phyloP scores from a whole-genome alignment of 2,329 filamentous ascomycete species.

The Claviceps sp. region DNA sequence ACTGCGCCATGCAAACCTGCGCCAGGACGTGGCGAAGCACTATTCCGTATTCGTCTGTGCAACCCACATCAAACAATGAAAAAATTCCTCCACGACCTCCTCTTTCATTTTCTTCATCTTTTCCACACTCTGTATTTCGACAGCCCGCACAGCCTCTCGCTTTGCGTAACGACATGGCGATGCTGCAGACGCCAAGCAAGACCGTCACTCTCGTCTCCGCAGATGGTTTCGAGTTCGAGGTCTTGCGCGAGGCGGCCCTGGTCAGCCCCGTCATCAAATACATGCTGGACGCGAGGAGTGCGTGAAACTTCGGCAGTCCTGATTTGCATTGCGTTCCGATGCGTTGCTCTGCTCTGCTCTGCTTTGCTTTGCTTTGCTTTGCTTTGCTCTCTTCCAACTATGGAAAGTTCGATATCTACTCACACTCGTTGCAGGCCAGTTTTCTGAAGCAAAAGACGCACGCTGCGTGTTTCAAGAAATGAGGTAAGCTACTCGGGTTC shows the following conservation, averaged over 20 bases:
- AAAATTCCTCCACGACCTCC: not conserved
- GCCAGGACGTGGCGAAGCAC: not conserved
- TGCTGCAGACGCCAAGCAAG: conserved; percentile 32
- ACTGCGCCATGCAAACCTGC: not conserved
- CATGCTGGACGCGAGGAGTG: conserved; percentile 60
- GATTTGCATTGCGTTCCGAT: not conserved
- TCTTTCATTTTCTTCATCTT: not conserved
- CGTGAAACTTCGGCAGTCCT: conserved; percentile 10
- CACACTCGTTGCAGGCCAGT: conserved; percentile 35
- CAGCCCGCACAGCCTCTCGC: not conserved
- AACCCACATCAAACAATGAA: not conserved
- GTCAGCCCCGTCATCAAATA: conserved; percentile 60
- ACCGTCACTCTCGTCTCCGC: conserved; percentile 67
- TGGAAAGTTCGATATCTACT: conserved; percentile 4
- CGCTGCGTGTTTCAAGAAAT: conserved; percentile 59
- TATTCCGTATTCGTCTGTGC: not conserved
- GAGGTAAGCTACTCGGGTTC: conserved; percentile 40
- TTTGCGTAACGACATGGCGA: conserved; percentile 4
- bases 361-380: not conserved
- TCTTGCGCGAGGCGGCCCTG: conserved; percentile 56
- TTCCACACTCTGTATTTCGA: not conserved
- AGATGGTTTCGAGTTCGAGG: conserved; percentile 66
- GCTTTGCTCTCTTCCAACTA: not conserved
- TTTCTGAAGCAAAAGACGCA: conserved; percentile 50
- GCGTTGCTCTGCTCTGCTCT: not conserved